Evolutionary conservation across 2,329 filamentous ascomycete species (phyloP), one percentile per base, ranked within the genome.

Genomic region (Dactylonectria macrodidyma): DNA sequence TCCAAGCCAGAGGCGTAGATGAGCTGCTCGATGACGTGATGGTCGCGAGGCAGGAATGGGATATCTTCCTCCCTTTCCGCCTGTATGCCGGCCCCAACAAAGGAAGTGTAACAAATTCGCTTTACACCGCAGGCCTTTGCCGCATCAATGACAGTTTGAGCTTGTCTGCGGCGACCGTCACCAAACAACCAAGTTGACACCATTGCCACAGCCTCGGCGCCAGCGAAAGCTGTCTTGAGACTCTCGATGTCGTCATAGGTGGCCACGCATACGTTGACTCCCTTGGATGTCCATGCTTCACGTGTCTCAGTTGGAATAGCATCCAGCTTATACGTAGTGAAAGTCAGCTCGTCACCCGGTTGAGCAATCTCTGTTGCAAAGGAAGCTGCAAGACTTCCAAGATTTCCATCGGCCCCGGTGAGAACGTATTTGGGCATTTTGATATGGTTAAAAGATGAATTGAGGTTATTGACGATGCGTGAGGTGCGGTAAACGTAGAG

Each of bases 181-280:
- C 73, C 73, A 3, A 75, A 73, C 5, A 75, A 64, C 73, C 73
- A 75, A 0, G 73, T 75, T 2, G 73, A 75, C 16, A 75, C 72
- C 22, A 75, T 41, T 3, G 73, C 72, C 2, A 75, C 71, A 12
- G 74, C 71, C 50, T 77, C 64, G n/a, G 74, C 72, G 2, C 73
- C 75, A 9, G 71, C 67, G 3, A 78, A 74, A 11, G 70, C 73
- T 1, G 61, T 51, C 7, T 71, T 72, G 24, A 77, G 68, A 14
- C 75, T 75, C 0, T 71, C 73, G 1, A 72, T 47, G 1, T 75
- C 73, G 11, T 75, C 73, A 54, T 75, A 75, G 1, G 50, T 75
- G 10, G 73, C 73, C 6, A 59, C 62, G 12, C 44, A 30, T 12
- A 75, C 55, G 24, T 74, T 74, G 12, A 67, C 72, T 2, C 73